phyloP scores from a whole-genome alignment of 768 basidiomycete genomes.

The Naganishia kalamii region DNA sequence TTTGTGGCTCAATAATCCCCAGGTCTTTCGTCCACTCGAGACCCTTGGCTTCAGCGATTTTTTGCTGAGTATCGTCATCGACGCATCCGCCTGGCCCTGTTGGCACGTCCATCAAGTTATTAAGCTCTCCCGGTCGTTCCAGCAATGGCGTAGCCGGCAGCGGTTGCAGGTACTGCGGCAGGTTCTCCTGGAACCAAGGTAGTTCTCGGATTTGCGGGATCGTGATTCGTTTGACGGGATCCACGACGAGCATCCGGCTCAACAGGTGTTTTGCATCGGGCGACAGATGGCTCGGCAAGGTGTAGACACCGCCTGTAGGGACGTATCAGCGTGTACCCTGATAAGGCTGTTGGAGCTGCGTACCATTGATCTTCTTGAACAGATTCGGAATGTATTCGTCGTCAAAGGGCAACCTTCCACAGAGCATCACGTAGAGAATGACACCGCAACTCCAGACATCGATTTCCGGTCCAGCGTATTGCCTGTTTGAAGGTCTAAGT shows the following conservation, averaged over 20 bases:
- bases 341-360: background rate
- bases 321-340: slow-evolving; percentile 33
- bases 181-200: slow-evolving; percentile 79
- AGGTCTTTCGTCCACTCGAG: slow-evolving; percentile 71
- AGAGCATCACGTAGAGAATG: slow-evolving; percentile 97
- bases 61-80: slow-evolving; percentile 24
- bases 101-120: slow-evolving; percentile 20
- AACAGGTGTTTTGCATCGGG: slow-evolving; percentile 72
- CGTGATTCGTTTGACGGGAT: slow-evolving; percentile 91
- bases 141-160: slow-evolving; percentile 61
- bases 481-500: slow-evolving; percentile 33
- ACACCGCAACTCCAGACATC: slow-evolving; percentile 99
- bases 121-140: slow-evolving; percentile 32
- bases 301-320: slow-evolving; percentile 63
- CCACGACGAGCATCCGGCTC: slow-evolving; percentile 81
- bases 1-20: slow-evolving; percentile 83
- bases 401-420: slow-evolving; percentile 90
- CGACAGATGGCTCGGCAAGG: slow-evolving; percentile 74
- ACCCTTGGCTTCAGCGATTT: slow-evolving; percentile 40
- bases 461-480: slow-evolving; percentile 96
- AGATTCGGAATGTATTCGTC: slow-evolving; percentile 89
- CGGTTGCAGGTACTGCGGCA: slow-evolving; percentile 72
- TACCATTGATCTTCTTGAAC: slow-evolving; percentile 82
- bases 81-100: slow-evolving; percentile 36
- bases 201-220: slow-evolving; percentile 83